These are phyloP conservation scores for Wolfiporia cocos DNA, from an alignment of 1,284 basidiomycete species.

Conservation along the genomic window DNA sequence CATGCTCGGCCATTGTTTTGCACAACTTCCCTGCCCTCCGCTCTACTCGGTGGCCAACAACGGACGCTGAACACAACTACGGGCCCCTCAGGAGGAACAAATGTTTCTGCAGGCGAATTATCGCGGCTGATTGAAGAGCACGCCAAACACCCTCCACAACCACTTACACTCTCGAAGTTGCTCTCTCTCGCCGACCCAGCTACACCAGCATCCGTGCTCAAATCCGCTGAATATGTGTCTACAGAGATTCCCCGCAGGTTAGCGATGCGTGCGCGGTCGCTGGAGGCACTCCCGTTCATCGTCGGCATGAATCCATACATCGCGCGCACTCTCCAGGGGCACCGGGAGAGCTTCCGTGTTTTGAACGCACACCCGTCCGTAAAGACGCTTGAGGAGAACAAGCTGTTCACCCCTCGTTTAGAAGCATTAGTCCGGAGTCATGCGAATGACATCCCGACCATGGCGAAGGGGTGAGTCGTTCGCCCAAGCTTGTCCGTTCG, in stretches of 20 bases:
- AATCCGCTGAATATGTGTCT: constrained; percentile 64
- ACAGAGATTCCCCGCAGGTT: constrained; percentile 71
- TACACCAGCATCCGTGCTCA: constrained; percentile 59
- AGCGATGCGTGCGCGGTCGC: constrained; percentile 61
- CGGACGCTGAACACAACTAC: not conserved
- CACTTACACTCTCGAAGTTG: constrained; percentile 63
- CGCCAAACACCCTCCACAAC: constrained; percentile 49
- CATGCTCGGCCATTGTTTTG: no score
- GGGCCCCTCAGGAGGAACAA: not conserved
- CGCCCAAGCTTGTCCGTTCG: not conserved
- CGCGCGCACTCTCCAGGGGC: constrained; percentile 65
- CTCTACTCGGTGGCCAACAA: not conserved
- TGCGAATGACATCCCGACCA: constrained; percentile 82
- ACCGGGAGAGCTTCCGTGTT: constrained; percentile 70
- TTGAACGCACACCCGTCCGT: constrained; percentile 69
- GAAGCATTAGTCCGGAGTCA: constrained; percentile 73
- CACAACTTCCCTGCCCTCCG: not conserved
- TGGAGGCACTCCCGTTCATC: constrained; percentile 77
- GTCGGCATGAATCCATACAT: constrained; percentile 90
- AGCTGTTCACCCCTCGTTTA: constrained; percentile 60
- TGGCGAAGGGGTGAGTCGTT: constrained; percentile 75
- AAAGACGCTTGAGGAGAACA: constrained; percentile 64
- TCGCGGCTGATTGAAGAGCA: constrained; percentile 45
- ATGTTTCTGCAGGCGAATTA: constrained; percentile 35
- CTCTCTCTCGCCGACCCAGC: constrained; percentile 70